Evolutionary conservation across 2,329 filamentous ascomycete genomes (phyloP).

Genomic region (Microcyclospora pomicola): DNA sequence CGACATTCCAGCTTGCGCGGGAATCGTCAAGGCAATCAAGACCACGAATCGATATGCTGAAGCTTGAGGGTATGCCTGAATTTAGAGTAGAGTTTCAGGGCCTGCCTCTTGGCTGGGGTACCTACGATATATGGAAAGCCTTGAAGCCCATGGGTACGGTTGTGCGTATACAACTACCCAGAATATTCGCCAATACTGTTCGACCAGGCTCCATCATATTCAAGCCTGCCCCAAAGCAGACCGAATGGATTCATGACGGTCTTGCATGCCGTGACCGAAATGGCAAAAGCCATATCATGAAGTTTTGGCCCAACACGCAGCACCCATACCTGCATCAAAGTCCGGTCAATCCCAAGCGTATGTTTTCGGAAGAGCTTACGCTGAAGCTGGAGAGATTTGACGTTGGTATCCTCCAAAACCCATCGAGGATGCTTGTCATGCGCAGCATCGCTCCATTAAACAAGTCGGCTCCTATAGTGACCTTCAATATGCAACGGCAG

Average conservation of each 20-base stretch:
- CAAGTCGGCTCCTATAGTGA: slow-evolving; percentile 20
- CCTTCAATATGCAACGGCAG: slow-evolving; percentile 31
- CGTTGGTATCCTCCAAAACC: slow-evolving; percentile 47
- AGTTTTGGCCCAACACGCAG: background rate
- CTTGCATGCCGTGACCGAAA: background rate
- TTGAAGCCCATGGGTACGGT: slow-evolving; percentile 8
- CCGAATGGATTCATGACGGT: slow-evolving; percentile 6
- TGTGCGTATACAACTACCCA: background rate
- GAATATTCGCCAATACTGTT: slow-evolving; percentile 7
- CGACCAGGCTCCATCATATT: slow-evolving; percentile 8
- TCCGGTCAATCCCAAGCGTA: background rate
- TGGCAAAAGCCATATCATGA: background rate
- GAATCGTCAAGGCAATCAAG: no score
- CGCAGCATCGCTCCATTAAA: slow-evolving; percentile 26
- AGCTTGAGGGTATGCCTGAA: background rate
- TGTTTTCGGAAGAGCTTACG: slow-evolving; percentile 8
- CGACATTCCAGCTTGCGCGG: no score
- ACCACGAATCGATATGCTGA: no score
- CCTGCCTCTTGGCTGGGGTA: slow-evolving; percentile 11
- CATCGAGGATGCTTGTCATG: slow-evolving; percentile 46
- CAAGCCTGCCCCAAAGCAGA: slow-evolving; percentile 10
- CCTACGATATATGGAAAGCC: slow-evolving; percentile 10
- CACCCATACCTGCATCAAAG: background rate
- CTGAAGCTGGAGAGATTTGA: slow-evolving; percentile 29
- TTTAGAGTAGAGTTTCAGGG: slow-evolving; percentile 7